A percentile compares a stretch with the other conserved stretches of the same genome.
phyloP scores from a whole-genome alignment of 371 early-diverging fungal species.

The Mortierella sp. region DNA sequence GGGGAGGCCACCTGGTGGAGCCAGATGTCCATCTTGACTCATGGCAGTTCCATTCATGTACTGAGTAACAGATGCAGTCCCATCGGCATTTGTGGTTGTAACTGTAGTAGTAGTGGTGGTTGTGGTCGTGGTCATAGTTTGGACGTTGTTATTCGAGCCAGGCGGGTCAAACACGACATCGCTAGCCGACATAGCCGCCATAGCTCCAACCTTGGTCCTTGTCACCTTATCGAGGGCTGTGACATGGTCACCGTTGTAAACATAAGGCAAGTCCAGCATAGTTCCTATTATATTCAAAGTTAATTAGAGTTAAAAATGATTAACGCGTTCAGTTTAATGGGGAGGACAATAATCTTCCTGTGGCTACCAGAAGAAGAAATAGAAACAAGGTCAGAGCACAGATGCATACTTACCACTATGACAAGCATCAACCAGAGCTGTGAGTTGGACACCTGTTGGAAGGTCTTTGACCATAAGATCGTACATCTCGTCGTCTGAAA shows the following conservation, averaged over 20 bases:
- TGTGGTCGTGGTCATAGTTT: conserved; percentile 40
- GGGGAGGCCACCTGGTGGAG: conserved; percentile 24
- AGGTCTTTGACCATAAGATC: conserved; percentile 65
- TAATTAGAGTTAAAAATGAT: not conserved
- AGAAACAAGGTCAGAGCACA: not conserved
- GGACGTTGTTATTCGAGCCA: conserved; percentile 23
- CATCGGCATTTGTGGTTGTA: conserved; percentile 22
- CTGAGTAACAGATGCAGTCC: conserved; percentile 16
- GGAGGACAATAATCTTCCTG: not conserved
- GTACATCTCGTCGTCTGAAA: conserved; percentile 76
- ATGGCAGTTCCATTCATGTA: conserved; percentile 22
- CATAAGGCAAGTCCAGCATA: conserved; percentile 65
- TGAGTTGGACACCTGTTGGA: conserved; percentile 70
- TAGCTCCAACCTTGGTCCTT: conserved; percentile 49
- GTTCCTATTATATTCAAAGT: conserved; percentile 52
- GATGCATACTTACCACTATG: conserved; percentile 57
- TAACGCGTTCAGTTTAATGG: conserved; percentile 2
- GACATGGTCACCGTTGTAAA: conserved; percentile 57
- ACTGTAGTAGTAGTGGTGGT: conserved; percentile 46
- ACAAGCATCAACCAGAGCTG: conserved; percentile 73
- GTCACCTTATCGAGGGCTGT: conserved; percentile 42
- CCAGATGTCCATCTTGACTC: conserved; percentile 11
- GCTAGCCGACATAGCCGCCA: conserved; percentile 52
- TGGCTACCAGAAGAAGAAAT: not conserved
- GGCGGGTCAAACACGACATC: conserved; percentile 40